A percentile compares a stretch with the other conserved stretches of the same genome.
Evolutionary conservation across 345 rosid genomes (phyloP).

Genomic region (Citrus maxima): DNA sequence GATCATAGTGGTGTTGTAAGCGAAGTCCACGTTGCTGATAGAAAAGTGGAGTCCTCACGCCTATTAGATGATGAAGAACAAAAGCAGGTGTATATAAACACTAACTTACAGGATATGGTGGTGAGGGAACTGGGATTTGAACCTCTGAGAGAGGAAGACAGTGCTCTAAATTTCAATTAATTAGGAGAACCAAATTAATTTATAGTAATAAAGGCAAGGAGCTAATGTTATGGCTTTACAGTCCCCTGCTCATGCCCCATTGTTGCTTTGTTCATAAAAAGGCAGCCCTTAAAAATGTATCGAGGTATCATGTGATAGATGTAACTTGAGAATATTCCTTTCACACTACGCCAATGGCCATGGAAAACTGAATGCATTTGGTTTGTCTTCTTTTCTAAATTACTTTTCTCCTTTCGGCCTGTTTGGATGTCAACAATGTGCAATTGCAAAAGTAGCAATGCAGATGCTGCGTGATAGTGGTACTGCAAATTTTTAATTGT

Average conservation of each 20-base stretch:
- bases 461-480: background rate
- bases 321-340: background rate
- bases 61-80: conserved; percentile 24
- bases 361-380: background rate
- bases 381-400: background rate
- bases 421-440: background rate
- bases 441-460: background rate
- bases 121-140: conserved; percentile 21
- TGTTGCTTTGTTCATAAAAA: background rate
- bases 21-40: conserved; percentile 8
- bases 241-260: background rate
- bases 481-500: background rate
- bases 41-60: conserved; percentile 21
- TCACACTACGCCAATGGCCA: background rate
- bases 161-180: conserved; percentile 21
- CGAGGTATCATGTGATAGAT: background rate
- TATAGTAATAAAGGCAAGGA: background rate
- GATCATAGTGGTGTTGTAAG: background rate
- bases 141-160: conserved; percentile 17
- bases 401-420: background rate
- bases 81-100: conserved; percentile 14
- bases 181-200: conserved; percentile 22
- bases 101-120: conserved; percentile 7
- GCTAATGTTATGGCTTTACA: background rate
- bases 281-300: background rate